Percentiles rank a stretch among this genome's conserved stretches.
Conservation (phyloP, 345 rosid species). For the Linum usitatissimum region DNA sequence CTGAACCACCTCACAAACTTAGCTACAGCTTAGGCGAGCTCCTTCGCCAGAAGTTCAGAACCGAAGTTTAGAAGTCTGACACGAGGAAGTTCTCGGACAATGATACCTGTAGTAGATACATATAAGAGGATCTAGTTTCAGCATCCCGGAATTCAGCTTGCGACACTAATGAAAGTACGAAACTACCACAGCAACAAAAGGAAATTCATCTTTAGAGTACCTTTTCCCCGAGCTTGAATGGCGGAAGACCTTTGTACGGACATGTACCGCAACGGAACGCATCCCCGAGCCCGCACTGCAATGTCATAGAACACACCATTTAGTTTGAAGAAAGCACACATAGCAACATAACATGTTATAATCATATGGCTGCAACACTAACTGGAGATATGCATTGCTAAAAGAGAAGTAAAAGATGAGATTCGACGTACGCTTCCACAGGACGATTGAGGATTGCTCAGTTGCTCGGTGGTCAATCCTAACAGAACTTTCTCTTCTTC, state of each 20-base stretch:
- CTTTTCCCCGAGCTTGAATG: conserved; percentile 90
- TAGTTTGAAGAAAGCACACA: too few species aligned
- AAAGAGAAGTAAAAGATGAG: background rate
- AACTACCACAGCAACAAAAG: background rate
- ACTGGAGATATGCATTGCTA: too few species aligned
- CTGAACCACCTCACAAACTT: background rate
- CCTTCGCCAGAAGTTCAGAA: background rate
- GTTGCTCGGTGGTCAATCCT: conserved; percentile 59
- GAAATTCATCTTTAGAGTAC: conserved; percentile 22
- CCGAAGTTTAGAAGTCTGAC: conserved; percentile 47
- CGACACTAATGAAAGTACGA: background rate
- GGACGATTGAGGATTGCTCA: conserved; percentile 80
- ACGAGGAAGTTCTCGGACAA: conserved; percentile 63
- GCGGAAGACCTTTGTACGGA: conserved; percentile 88
- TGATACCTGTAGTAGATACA: conserved; percentile 43
- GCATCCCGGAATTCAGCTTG: too few species aligned
- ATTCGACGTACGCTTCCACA: conserved; percentile 72
- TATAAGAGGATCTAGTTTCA: background rate
- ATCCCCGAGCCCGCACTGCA: conserved; percentile 91
- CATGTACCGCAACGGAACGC: conserved; percentile 95
- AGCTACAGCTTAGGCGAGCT: background rate
- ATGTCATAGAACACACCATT: too few species aligned
- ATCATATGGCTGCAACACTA: too few species aligned
- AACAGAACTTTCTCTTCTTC: conserved; percentile 75
- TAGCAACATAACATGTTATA: too few species aligned